These are phyloP conservation scores for Toxoplasma gondii DNA, from an alignment of 169 alveolate species.

Conservation along the genomic window DNA sequence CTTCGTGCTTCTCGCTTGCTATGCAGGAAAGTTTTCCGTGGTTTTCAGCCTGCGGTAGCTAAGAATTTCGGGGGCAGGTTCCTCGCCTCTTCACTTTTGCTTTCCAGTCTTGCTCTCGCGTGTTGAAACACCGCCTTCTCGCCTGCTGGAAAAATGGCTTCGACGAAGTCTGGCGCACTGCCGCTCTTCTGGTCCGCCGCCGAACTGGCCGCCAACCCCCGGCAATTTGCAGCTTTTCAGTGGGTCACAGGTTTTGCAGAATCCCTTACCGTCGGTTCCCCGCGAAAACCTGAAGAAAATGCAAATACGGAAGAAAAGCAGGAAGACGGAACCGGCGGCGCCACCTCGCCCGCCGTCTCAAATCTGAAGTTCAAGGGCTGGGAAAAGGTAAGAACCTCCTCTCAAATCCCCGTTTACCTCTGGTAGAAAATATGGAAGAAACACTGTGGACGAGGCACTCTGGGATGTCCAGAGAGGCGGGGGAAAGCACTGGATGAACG, in stretches of 20 bases:
- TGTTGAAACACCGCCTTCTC: neutral
- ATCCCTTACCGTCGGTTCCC: conserved; percentile 15
- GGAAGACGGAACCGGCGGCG: neutral
- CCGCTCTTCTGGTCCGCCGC: conserved; percentile 39
- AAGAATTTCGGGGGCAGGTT: neutral
- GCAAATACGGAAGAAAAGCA: neutral
- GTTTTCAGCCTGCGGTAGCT: neutral
- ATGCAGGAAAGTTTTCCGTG: neutral
- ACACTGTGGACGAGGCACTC: no score
- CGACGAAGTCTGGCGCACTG: neutral
- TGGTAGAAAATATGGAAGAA: no score
- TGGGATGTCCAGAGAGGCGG: no score
- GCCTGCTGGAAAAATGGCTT: neutral
- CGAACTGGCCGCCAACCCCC: conserved; percentile 38
- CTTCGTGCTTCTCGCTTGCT: neutral
- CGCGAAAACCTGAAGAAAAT: conserved; percentile 30
- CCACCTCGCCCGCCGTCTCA: conserved; percentile 5
- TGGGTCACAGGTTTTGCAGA: conserved; percentile 53
- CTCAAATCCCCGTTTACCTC: neutral
- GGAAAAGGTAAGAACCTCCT: conserved; percentile 31
- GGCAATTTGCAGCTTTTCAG: conserved; percentile 50
- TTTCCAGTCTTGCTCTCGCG: neutral
- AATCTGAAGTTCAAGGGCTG: conserved; percentile 49
- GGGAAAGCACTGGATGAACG: no score
- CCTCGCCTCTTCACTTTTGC: neutral